Base-by-base conservation (phyloP, 495 filamentous ascomycete genomes). In the Xylaria telfairii region DNA sequence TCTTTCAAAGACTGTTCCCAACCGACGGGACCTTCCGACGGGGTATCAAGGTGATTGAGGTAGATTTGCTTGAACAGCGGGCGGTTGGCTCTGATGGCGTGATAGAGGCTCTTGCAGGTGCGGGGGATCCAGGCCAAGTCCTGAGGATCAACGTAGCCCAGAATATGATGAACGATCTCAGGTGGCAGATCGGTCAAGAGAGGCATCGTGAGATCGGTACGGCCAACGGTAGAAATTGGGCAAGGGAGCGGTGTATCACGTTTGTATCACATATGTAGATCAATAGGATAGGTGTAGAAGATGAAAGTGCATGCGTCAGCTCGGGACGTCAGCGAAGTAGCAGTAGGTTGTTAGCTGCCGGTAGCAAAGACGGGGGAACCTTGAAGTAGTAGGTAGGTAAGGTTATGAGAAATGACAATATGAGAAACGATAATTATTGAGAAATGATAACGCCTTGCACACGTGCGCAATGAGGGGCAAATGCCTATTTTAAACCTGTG, bases 81-180 rank as follows among this genome's bases (percentile, higher is more conserved):
- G 5, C 72, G 49, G 76, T 92, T 90, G 34, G 78, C 81, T 24
- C 77, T 79, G 59, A 90, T 76, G 70, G 84, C 84, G 66, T 75
- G 69, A 63, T 86, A 73, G 34, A 91, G 77, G 24, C 49, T 72
- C 65, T 80, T 85, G 72, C 86, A 90, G 59, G 82, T 83, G 63
- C 65, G 75, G 44, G 82, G 75, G 21, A 90, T 69, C n/a, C 73
- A 61, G 0, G 78, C 80, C 39, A 91, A 71, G 69, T 90, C 88
- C 39, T 78, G 70, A 1, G 87, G 86, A n/a, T 87, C 78, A n/a
- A 88, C 76, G 64, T 84, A 82, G 59, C 75, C 69, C 49, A 91
- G 79, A 66, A 91, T 86, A 69, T 82, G 78, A 70, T 89, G 85
- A 34, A 90, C 71, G 56, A 90, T 83, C 77, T 91, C 89, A n/a